Conservation (phyloP, 1,139 yeast genomes). For the Debaryomyces subglobosus region DNA sequence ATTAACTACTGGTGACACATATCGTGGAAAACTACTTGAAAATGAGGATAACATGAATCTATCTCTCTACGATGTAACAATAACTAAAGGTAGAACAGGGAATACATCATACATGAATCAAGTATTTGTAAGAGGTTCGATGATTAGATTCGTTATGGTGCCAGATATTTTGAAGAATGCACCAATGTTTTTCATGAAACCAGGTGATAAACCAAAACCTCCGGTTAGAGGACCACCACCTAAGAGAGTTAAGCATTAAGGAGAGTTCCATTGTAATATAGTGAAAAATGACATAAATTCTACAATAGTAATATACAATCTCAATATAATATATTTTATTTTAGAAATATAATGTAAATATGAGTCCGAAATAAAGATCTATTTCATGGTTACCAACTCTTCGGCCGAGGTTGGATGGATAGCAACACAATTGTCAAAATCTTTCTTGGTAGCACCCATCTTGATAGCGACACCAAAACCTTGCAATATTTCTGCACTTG, state of each 20-base stretch:
- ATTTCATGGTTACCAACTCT: conserved; percentile 87
- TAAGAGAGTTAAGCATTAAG: conserved; percentile 27
- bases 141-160: conserved; percentile 77
- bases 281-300: background rate
- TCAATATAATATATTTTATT: background rate
- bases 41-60: conserved; percentile 95
- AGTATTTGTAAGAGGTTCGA: conserved; percentile 90
- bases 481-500: conserved; percentile 89
- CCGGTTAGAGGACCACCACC: conserved; percentile 68
- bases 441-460: conserved; percentile 97
- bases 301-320: conserved; percentile 1
- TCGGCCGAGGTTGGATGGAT: conserved; percentile 99
- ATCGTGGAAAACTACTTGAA: conserved; percentile 82
- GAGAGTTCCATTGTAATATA: background rate
- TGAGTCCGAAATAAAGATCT: conserved; percentile 15
- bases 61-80: conserved; percentile 79
- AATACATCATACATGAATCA: conserved; percentile 76
- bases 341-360: background rate
- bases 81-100: conserved; percentile 71
- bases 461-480: conserved; percentile 98
- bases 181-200: conserved; percentile 74
- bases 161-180: conserved; percentile 90
- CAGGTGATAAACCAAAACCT: conserved; percentile 68
- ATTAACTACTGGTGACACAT: conserved; percentile 81
- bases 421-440: conserved; percentile 94